Evolutionary conservation across 352 stramenopile species (phyloP).

Genomic region (Pythium rhizo-oryzae): DNA sequence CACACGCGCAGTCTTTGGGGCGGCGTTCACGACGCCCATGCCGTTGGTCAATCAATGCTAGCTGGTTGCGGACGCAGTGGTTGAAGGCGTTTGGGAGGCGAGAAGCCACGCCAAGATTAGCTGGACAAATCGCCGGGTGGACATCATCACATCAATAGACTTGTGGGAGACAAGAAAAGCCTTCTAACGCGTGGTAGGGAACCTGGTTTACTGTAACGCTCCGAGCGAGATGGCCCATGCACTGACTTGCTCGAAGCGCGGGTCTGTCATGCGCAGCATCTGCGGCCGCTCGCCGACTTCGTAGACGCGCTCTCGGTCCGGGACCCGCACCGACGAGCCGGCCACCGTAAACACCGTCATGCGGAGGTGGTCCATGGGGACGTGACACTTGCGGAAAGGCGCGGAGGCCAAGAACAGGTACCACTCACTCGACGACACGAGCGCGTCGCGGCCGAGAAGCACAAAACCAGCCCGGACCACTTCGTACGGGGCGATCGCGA

Average conservation of each 20-base stretch:
- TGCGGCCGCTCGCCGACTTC: slow-evolving; percentile 14
- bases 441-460: slow-evolving; percentile 13
- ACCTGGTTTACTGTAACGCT: neutral
- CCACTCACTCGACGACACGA: slow-evolving; percentile 21
- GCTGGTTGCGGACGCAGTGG: too few relatives aligned
- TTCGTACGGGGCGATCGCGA: slow-evolving; percentile 6
- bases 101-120: too few relatives aligned
- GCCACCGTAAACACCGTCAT: slow-evolving; percentile 15
- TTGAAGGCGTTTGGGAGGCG: too few relatives aligned
- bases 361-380: slow-evolving; percentile 16
- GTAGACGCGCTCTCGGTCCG: too few relatives aligned
- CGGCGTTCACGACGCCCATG: too few relatives aligned
- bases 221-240: slow-evolving; percentile 10
- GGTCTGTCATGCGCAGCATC: slow-evolving; percentile 16
- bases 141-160: too few relatives aligned
- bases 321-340: neutral
- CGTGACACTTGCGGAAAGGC: neutral
- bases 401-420: slow-evolving; percentile 10
- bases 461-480: slow-evolving; percentile 13
- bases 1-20: too few relatives aligned
- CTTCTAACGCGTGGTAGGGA: too few relatives aligned
- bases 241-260: slow-evolving; percentile 1
- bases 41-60: too few relatives aligned
- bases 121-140: too few relatives aligned
- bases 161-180: too few relatives aligned